Conservation (phyloP, 352 stramenopile genomes). For the Globisporangium barbulae region DNA sequence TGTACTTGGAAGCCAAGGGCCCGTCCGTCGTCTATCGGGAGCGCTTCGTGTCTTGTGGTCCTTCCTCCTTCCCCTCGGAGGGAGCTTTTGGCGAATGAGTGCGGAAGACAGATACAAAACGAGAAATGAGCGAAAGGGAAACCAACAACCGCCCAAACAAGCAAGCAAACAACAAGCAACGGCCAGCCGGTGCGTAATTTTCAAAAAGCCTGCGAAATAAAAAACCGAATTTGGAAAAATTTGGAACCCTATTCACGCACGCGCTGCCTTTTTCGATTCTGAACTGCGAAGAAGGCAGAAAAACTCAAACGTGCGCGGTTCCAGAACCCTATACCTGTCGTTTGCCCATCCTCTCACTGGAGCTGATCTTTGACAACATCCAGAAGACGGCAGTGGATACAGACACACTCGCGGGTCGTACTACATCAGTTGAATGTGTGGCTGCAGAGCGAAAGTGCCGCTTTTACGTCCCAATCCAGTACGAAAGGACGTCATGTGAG, state of each 20-base stretch:
- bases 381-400: neutral
- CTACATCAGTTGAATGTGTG: neutral
- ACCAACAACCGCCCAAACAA: neutral
- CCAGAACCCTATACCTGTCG: too few species aligned
- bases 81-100: constrained; percentile 10
- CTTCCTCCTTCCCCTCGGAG: neutral
- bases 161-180: neutral
- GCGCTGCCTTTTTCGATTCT: too few species aligned
- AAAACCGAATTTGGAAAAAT: neutral
- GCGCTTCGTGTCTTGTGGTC: neutral
- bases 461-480: too few species aligned
- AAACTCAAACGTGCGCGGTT: too few species aligned
- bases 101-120: constrained; percentile 37
- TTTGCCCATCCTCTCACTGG: too few species aligned
- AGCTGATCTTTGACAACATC: neutral
- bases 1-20: neutral
- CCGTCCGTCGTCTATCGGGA: neutral
- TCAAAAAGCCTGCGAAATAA: neutral
- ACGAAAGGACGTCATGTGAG: neutral
- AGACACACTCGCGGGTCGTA: neutral
- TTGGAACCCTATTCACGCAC: too few species aligned
- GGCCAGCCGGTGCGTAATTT: neutral
- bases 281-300: too few species aligned
- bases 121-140: constrained; percentile 40
- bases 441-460: neutral